Percentiles rank a stretch among this genome's conserved stretches.
Conservation (phyloP, 257 asterid genomes). For the Euphrasia confusa region DNA sequence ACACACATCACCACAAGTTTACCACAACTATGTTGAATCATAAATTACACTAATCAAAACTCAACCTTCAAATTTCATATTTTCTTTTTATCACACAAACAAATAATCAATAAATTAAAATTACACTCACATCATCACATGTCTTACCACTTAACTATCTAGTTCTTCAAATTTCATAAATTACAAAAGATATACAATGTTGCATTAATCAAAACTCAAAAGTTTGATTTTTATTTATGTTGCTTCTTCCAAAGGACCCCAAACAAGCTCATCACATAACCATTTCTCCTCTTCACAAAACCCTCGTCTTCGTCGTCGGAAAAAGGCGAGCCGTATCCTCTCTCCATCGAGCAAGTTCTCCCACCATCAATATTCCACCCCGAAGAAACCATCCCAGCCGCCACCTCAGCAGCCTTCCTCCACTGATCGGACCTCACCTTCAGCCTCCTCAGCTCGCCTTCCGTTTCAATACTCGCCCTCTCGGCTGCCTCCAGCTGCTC, state of each 20-base stretch:
- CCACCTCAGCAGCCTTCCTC: slow-evolving; percentile 98
- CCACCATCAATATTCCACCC: slow-evolving; percentile 43
- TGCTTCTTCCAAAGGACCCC: slow-evolving; percentile 89
- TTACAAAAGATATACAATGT: too few relatives aligned
- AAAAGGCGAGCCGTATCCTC: slow-evolving; percentile 46
- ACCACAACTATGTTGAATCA: too few relatives aligned
- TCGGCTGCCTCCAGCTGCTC: slow-evolving; percentile 77
- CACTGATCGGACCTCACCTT: slow-evolving; percentile 89
- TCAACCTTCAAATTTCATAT: too few relatives aligned
- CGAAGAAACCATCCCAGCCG: slow-evolving; percentile 74
- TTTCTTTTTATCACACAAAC: too few relatives aligned
- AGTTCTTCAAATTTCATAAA: too few relatives aligned
- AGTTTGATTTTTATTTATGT: slow-evolving; percentile 29
- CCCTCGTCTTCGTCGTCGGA: slow-evolving; percentile 62
- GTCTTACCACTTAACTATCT: too few relatives aligned
- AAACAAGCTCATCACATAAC: slow-evolving; percentile 64
- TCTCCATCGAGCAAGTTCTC: slow-evolving; percentile 81
- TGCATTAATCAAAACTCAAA: too few relatives aligned
- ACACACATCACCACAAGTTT: too few relatives aligned
- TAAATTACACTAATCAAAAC: too few relatives aligned
- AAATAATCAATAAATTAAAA: too few relatives aligned
- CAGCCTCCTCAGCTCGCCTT: slow-evolving; percentile 64
- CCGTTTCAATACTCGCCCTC: slow-evolving; percentile 67
- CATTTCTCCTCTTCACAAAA: slow-evolving; percentile 64
- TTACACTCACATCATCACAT: too few relatives aligned